A percentile compares a stretch with the other conserved stretches of the same genome.
Evolutionary conservation across 2,329 filamentous ascomycete species (phyloP).

Genomic region (Penicillium occitanis): DNA sequence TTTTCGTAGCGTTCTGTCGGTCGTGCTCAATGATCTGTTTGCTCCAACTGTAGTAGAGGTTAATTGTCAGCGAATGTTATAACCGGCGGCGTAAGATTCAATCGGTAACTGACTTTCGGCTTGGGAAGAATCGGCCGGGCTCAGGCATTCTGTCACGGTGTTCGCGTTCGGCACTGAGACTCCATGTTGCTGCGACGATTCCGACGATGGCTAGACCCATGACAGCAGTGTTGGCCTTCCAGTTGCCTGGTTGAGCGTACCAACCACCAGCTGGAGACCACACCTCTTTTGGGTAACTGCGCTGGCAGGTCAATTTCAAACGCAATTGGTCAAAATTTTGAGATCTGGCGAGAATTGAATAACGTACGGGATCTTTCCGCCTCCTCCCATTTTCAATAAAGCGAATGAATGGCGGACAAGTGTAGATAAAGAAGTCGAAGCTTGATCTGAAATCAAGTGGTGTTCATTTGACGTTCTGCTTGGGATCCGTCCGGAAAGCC

Average conservation of each 20-base stretch:
- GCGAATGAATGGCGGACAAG: constrained; percentile 24
- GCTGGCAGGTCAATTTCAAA: constrained; percentile 27
- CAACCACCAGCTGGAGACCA: constrained; percentile 98
- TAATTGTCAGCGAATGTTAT: constrained; percentile 20
- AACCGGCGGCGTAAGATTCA: constrained; percentile 18
- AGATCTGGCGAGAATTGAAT: not conserved
- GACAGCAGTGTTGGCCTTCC: constrained; percentile 85
- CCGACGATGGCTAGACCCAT: constrained; percentile 68
- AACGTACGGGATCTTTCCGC: constrained; percentile 70
- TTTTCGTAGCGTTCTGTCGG: constrained; percentile 48
- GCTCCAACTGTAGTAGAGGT: constrained; percentile 59
- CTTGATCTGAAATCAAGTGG: constrained; percentile 13
- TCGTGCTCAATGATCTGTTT: constrained; percentile 71
- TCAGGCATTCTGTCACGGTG: constrained; percentile 73
- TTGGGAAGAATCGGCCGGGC: constrained; percentile 75
- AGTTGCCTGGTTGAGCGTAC: constrained; percentile 94
- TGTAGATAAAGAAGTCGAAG: not conserved
- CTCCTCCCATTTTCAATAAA: constrained; percentile 63
- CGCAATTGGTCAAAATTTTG: not conserved
- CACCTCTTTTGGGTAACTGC: constrained; percentile 95
- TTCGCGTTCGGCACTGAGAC: constrained; percentile 71
- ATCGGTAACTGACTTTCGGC: constrained; percentile 67
- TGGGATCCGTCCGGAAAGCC: constrained; percentile 21
- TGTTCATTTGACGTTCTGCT: constrained; percentile 19
- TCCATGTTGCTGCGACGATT: constrained; percentile 67